Base-by-base conservation (phyloP, 805 yeast genomes). In the Schwanniomyces polymorphus region DNA sequence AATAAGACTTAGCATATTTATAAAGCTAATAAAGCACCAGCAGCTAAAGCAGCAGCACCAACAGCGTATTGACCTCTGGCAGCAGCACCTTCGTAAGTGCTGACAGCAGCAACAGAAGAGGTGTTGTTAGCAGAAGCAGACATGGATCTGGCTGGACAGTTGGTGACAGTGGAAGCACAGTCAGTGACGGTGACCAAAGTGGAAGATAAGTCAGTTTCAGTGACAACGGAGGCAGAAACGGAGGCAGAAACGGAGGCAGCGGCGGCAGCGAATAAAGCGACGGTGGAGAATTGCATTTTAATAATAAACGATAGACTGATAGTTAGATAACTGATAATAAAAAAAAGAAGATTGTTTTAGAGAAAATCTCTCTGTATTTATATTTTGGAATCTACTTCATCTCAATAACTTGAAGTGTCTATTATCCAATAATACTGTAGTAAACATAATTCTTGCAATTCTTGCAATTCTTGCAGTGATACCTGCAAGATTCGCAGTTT, bases 1-100 rank as follows among this genome's bases (percentile, higher is more conserved):
- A 37, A 16, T 25, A 23, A 25, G 10, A 14, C 25, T 21, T 43
- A 43, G 35, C 38, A 29, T 18, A 52, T 58, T 63, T 86, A 85
- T 44, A 84, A 75, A 45, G 91, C 87, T 38, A 85, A 80, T 63
- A 72, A 70, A 66, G 76, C 78, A 70, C 76, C 76, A 44, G 72
- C 72, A 63, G 76, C 76, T 63, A 72, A 65, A 57, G 73, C 76
- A 64, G 71, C 76, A 59, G 68, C 75, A 70, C 76, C 78, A 48
- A 67, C 76, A 51, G 73, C 75, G 56, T 47, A 59, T 59, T 58
- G 63, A 50, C 46, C 53, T 51, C 48, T 64, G 53, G 68, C 74
- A 44, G 46, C 51, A 56, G 63, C 69, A 65, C 64, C 75, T 57
- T 64, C 68, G 66, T 55, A 70, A 51, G 73, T 58, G 44, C 72